Base-by-base conservation (phyloP, 371 early-diverging fungal species). In the Apophysomyces variabilis region DNA sequence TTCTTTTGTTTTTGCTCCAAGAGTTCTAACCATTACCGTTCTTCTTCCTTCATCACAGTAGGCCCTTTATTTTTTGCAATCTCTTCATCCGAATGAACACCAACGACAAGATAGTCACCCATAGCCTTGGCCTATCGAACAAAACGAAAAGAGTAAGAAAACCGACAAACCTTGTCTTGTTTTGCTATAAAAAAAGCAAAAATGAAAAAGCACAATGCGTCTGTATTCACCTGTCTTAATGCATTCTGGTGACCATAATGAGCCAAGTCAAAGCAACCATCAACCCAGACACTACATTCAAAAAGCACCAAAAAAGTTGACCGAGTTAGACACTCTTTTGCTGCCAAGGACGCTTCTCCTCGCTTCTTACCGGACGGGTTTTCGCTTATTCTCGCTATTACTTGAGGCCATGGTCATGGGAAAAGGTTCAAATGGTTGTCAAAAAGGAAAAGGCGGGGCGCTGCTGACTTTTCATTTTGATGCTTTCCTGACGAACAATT, bases 231-330 rank as follows among this genome's bases (percentile, higher is more conserved):
- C 87, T 97, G 97, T 71, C 96, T 91, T 62, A 99, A 79, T 47
- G 96, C 98, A 76, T 96, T 97, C 61, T 96, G 95, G 76, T 99
- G 99, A 12, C 97, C 97, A 4, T 50, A 93, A 79, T 96, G 97
- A 90, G 95, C 95, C 87, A 97, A 85, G 85, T 97, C 97, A 78
- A 95, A 98, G 76, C 96, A 96, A 32, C 97, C 97, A 76, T 97
- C 97, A 38, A 93, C 92, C 93, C 93, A 93, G 67, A 93, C 83
- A 70, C 90, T 85, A 66, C n/a, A 21, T n/a, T 13, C 18, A 7
- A 18, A 21, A 26, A 50, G 9, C 1, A 45, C 13, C 6, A 18
- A 45, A n/a, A 13, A 45, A 18, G 16, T 13, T n/a, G 6, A 1
- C 13, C 16, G 12, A 14, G 6, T 45, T 13, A 13, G 41, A 41